Conservation (phyloP, 495 filamentous ascomycete genomes). For the Aspergillus sclerotioniger region DNA sequence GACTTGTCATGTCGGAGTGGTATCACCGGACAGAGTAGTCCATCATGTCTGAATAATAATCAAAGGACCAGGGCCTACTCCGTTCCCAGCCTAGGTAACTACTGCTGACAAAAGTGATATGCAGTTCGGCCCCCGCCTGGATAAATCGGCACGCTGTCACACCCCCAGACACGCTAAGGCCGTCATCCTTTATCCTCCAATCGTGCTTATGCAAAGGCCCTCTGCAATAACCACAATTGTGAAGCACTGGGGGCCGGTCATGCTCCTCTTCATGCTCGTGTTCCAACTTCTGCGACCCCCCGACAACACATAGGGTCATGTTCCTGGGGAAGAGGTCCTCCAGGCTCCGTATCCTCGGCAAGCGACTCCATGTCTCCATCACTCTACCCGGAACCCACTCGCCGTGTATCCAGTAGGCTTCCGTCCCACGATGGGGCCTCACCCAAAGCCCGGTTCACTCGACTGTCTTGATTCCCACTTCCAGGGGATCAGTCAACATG, state of each 20-base stretch:
- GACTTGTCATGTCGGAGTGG: neutral
- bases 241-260: neutral
- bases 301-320: neutral
- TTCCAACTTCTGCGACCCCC: neutral
- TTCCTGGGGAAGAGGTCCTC: neutral
- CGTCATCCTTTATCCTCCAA: neutral
- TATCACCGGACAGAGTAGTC: neutral
- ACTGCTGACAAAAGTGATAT: neutral
- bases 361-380: slow-evolving; percentile 5
- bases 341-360: neutral
- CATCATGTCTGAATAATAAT: neutral
- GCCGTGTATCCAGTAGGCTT: neutral
- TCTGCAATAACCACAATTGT: neutral
- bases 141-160: slow-evolving; percentile 6
- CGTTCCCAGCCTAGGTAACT: too few relatives aligned
- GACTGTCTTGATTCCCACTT: neutral
- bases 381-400: neutral
- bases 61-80: neutral
- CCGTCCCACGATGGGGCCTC: neutral
- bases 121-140: slow-evolving; percentile 1
- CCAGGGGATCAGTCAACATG: slow-evolving; percentile 3
- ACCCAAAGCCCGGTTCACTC: neutral
- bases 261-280: neutral
- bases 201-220: neutral
- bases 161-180: neutral